phyloP scores from a whole-genome alignment of 208 protist species.

The Leptomonas pyrrhocoris region DNA sequence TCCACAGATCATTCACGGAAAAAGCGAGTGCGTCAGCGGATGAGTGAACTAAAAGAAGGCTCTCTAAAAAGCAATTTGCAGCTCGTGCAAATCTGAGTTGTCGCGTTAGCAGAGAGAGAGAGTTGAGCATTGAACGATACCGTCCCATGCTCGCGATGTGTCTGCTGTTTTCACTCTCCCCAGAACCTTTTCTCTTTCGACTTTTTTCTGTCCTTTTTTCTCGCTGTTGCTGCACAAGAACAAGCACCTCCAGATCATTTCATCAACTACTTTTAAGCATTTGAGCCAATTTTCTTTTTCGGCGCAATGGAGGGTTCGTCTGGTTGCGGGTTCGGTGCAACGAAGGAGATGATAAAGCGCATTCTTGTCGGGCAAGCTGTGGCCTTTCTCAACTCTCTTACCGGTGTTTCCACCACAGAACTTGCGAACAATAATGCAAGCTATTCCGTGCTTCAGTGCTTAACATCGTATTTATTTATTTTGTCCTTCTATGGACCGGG shows the following conservation, averaged over 20 bases:
- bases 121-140: too few species aligned
- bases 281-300: background rate
- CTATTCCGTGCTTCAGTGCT: constrained; percentile 85
- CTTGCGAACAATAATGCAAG: constrained; percentile 84
- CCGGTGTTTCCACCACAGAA: constrained; percentile 83
- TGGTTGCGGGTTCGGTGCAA: constrained; percentile 13
- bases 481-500: constrained; percentile 63
- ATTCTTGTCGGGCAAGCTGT: constrained; percentile 83
- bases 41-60: too few species aligned
- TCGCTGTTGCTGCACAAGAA: background rate
- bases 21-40: too few species aligned
- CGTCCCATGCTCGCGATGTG: too few species aligned
- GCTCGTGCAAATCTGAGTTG: too few species aligned
- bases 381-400: constrained; percentile 86
- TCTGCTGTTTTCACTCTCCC: too few species aligned
- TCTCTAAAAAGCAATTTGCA: too few species aligned
- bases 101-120: too few species aligned
- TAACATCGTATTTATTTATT: constrained; percentile 81
- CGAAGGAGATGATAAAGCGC: constrained; percentile 43
- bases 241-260: background rate
- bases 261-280: background rate
- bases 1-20: too few species aligned
- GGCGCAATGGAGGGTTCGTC: background rate
- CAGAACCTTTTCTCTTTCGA: too few species aligned
- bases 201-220: background rate